These are phyloP conservation scores for Auriscalpium microsporum DNA, from an alignment of 768 basidiomycete species.

Conservation along the genomic window DNA sequence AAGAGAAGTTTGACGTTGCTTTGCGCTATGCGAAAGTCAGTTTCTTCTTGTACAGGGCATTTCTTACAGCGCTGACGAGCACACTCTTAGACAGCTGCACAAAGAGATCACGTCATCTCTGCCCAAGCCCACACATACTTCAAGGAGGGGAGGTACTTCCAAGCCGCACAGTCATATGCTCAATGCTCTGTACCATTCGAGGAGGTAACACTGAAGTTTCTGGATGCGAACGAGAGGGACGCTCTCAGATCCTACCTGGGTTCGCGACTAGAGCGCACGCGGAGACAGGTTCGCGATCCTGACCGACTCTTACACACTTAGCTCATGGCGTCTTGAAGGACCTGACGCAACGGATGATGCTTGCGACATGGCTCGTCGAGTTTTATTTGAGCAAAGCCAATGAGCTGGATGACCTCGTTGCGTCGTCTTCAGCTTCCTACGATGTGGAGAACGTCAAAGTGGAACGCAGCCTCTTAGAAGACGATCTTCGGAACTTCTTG, in stretches of 20 bases:
- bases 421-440: constrained; percentile 71
- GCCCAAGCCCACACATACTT: constrained; percentile 80
- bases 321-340: constrained; percentile 42
- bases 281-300: constrained; percentile 55
- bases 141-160: constrained; percentile 72
- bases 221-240: constrained; percentile 86
- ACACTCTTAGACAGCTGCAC: constrained; percentile 62
- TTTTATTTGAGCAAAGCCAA: constrained; percentile 96
- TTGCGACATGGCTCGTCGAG: constrained; percentile 97
- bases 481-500: constrained; percentile 88
- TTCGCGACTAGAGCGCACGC: constrained; percentile 76
- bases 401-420: constrained; percentile 88
- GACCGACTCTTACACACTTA: not conserved
- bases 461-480: constrained; percentile 79
- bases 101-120: constrained; percentile 76
- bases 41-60: not conserved
- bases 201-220: constrained; percentile 82
- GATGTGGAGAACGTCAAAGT: constrained; percentile 79
- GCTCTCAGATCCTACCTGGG: constrained; percentile 85
- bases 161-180: constrained; percentile 87
- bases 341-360: constrained; percentile 89
- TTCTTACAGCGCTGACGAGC: not conserved
- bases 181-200: constrained; percentile 85
- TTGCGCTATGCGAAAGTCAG: constrained; percentile 73
- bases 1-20: constrained; percentile 70